Conservation (phyloP, 805 yeast species). For the Kazachstania taianensis region DNA sequence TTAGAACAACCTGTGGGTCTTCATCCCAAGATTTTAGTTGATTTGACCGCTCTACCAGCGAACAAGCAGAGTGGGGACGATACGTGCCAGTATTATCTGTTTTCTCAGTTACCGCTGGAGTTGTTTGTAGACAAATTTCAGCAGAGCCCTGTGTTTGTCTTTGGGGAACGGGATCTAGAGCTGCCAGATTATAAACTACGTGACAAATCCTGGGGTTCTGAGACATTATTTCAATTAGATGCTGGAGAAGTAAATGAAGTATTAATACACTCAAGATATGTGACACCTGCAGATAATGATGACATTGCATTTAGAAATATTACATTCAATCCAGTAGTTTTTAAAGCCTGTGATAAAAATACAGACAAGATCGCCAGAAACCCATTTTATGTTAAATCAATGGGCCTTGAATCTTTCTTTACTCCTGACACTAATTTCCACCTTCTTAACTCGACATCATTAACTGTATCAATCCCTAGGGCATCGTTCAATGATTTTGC, state of each 20-base stretch:
- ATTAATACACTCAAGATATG: conserved; percentile 44
- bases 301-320: conserved; percentile 12
- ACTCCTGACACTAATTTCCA: conserved; percentile 37
- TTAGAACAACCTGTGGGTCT: conserved; percentile 29
- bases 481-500: conserved; percentile 28
- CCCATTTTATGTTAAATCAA: conserved; percentile 32
- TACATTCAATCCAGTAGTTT: conserved; percentile 34
- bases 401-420: conserved; percentile 40
- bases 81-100: conserved; percentile 36
- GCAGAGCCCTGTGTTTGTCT: conserved; percentile 33
- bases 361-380: conserved; percentile 19
- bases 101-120: conserved; percentile 35
- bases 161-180: conserved; percentile 52
- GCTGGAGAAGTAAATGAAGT: conserved; percentile 25
- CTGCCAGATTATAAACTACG: conserved; percentile 38
- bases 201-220: conserved; percentile 36
- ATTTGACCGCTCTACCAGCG: conserved; percentile 8
- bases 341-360: conserved; percentile 40
- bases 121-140: conserved; percentile 50
- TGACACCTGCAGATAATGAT: conserved; percentile 30
- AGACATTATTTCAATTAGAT: conserved; percentile 32
- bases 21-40: conserved; percentile 29
- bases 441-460: conserved; percentile 19
- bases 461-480: conserved; percentile 34
- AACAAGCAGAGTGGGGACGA: conserved; percentile 3